Evolutionary conservation across 169 alveolate genomes (phyloP), one percentile per base, ranked within the genome.

Genomic region (Cryptosporidium xiaoi): DNA sequence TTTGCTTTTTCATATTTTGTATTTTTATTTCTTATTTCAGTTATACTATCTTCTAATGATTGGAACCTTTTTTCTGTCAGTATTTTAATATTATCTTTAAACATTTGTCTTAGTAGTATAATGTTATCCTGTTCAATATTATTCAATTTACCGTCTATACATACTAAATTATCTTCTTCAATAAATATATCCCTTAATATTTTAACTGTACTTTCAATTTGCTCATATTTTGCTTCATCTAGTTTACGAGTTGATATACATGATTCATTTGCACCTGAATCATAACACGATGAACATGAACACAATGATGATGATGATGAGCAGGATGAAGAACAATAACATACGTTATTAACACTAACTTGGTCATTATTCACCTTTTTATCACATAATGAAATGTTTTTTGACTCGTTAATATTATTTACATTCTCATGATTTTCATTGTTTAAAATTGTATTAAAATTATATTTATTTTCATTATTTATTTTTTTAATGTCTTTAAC

Each of bases 111-210:
- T 20, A 77, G 40, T 24, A 77, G 36, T 0, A 20, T 18, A 6
- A 66, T 31, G 36, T 62, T 33, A 13, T 24, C 83, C 16, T 33
- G 36, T 53, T 69, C 83, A 0, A 53, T 3, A 12, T 48, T 64
- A 3, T 69, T 66, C 48, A 69, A 53, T 24, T 34, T 34, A 53
- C 24, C 29, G 4, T 53, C 83, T 33, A 33, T n/a, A 15, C 67
- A 50, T 8, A 69, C 83, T 20, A 69, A 53, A 51, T 69, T 46
- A 10, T 69, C 67, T 31, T 69, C 83, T 34, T 69, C 83, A 12
- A 56, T 56, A 53, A 69, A 69, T 31, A 69, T 53, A 31, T 69
- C 83, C 16, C 83, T 50, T 2, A 69, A 64, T 15, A 69, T 40
- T 40, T 8, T 40, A 40, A 40, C 13, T 40, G 10, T 6, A 1